These are phyloP conservation scores for Penicillium cosmopolitanum DNA, from an alignment of 495 filamentous ascomycete species.

Conservation along the genomic window DNA sequence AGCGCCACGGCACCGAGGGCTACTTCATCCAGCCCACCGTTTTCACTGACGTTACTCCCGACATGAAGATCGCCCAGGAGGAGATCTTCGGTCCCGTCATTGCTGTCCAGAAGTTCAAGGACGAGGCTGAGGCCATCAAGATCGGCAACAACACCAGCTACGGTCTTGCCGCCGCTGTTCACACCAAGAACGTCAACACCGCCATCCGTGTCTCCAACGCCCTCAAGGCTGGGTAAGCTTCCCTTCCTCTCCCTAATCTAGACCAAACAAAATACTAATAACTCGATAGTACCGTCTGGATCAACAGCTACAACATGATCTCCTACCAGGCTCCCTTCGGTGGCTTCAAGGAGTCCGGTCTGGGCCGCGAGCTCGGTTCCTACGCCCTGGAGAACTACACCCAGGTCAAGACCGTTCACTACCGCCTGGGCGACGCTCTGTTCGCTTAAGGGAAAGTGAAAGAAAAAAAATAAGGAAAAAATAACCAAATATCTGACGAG, in stretches of 20 bases:
- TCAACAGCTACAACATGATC: slow-evolving; percentile 90
- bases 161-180: slow-evolving; percentile 83
- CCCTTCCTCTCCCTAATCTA: neutral
- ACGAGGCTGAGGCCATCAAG: slow-evolving; percentile 80
- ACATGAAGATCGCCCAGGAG: slow-evolving; percentile 99
- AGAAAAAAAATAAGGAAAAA: neutral
- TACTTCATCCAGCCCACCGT: slow-evolving; percentile 99
- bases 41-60: slow-evolving; percentile 82
- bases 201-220: slow-evolving; percentile 85
- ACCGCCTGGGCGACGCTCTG: slow-evolving; percentile 64
- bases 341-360: slow-evolving; percentile 91
- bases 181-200: slow-evolving; percentile 92
- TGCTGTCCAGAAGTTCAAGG: slow-evolving; percentile 91
- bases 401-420: slow-evolving; percentile 72
- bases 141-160: slow-evolving; percentile 83
- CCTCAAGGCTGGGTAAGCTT: slow-evolving; percentile 68
- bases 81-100: slow-evolving; percentile 98
- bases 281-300: slow-evolving; percentile 75
- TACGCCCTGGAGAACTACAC: slow-evolving; percentile 92
- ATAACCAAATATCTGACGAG: slow-evolving; percentile 11
- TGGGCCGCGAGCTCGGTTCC: slow-evolving; percentile 94
- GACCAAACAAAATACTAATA: slow-evolving; percentile 18
- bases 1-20: slow-evolving; percentile 84
- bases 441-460: slow-evolving; percentile 48
- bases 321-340: slow-evolving; percentile 84